Evolutionary conservation across 192 early-diverging fungal genomes (phyloP), one percentile per base, ranked within the genome.

Genomic region (Coemansia sp.): DNA sequence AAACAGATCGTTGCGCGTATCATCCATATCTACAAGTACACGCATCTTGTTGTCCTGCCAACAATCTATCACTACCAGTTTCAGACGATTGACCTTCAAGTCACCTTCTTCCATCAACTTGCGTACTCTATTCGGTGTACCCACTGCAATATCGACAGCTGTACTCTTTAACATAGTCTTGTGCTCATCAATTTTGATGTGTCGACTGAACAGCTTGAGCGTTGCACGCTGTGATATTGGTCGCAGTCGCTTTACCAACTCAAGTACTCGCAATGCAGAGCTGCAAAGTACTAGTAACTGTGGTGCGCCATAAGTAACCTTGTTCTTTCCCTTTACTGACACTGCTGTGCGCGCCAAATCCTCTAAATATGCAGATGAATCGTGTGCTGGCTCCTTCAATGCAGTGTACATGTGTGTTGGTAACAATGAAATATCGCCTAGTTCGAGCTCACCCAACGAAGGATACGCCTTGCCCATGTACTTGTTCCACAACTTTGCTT

Each of bases 11-110:
- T 62, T 55, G 9, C 71, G 31, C 0, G 68, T 74, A 21, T 82
- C 80, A 54, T 76, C 74, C 74, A 82, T 82, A 26, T 82, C 80
- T 24, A 82, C 48, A 28, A 76, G 54, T 1, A 82, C 74, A 8
- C 80, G 74, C 74, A 76, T 76, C 62, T 82, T 82, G 18, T 68
- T 56, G 63, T 82, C 80, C 58, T 72, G 69, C 71, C 71, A 77
- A 56, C 80, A 76, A 49, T 82, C 80, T 28, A 82, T 60, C 2
- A 70, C 68, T 9, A 82, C 80, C 49, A 82, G 63, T 14, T 60
- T 31, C 27, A 77, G 41, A 10, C 72, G 70, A 18, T 71, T 72
- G 44, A 76, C 34, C 57, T 70, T 71, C 10, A 82, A 58, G 16
- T 64, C 68, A 9, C 52, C 58, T 8, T 67, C 74, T 10, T 34